Percentiles rank a stretch among this genome's conserved stretches.
phyloP scores from a whole-genome alignment of 192 early-diverging fungal species.

The Powellomyces hirtus region DNA sequence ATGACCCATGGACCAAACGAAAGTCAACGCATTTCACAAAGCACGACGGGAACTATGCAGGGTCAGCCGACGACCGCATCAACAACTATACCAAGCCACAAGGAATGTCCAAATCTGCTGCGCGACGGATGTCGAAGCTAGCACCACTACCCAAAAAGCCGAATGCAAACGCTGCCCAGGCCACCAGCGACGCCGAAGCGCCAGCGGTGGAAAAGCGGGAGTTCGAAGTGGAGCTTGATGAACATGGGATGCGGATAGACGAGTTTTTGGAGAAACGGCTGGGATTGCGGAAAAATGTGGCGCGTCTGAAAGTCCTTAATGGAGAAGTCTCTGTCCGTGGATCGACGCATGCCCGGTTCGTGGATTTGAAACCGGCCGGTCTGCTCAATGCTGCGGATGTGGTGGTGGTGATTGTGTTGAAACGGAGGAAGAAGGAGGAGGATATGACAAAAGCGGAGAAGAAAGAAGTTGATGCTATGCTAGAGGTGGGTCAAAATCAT shows the following conservation, averaged over 20 bases:
- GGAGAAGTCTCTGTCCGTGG: constrained; percentile 27
- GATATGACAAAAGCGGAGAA: neutral
- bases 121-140: constrained; percentile 8
- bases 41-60: constrained; percentile 14
- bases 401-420: constrained; percentile 28
- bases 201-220: constrained; percentile 6
- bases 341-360: constrained; percentile 34
- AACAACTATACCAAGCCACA: constrained; percentile 4
- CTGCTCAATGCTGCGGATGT: constrained; percentile 37
- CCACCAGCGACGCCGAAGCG: neutral
- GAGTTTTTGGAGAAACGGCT: constrained; percentile 23
- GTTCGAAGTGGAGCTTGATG: constrained; percentile 20
- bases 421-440: neutral
- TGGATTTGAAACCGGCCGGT: constrained; percentile 29
- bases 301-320: constrained; percentile 41
- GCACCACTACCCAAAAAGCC: neutral
- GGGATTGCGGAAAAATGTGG: constrained; percentile 26
- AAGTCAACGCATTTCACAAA: constrained; percentile 9
- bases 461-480: neutral
- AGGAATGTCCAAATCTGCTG: constrained; percentile 13
- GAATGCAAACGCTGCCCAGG: neutral
- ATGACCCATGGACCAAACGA: neutral
- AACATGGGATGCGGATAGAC: constrained; percentile 34
- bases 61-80: neutral
- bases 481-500: too few species aligned